Evolutionary conservation across 805 yeast genomes (phyloP).

Genomic region (Grigorovia yakushimaensis): DNA sequence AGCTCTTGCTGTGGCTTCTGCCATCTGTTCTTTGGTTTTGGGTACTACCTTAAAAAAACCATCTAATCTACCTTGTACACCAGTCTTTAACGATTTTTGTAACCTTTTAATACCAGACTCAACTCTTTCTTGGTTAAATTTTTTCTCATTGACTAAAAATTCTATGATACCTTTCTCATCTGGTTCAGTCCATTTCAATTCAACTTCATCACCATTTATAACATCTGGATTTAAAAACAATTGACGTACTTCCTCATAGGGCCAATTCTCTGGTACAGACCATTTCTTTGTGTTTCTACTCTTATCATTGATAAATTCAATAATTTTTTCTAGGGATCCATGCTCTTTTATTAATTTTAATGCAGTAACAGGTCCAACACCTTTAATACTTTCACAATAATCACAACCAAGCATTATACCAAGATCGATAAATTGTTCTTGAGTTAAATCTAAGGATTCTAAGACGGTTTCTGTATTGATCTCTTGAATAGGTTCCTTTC

Average conservation of each 20-base stretch:
- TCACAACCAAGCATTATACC: slow-evolving; percentile 95
- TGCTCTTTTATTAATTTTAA: slow-evolving; percentile 79
- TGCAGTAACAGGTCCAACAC: slow-evolving; percentile 95
- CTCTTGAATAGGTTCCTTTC: slow-evolving; percentile 87
- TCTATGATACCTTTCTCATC: slow-evolving; percentile 74
- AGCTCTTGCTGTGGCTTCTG: slow-evolving; percentile 26
- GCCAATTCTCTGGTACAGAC: slow-evolving; percentile 92
- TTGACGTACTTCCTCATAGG: slow-evolving; percentile 77
- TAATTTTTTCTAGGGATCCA: slow-evolving; percentile 67
- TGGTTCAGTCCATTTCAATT: slow-evolving; percentile 82
- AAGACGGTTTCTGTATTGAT: slow-evolving; percentile 57
- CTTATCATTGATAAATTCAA: slow-evolving; percentile 43
- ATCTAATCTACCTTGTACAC: slow-evolving; percentile 86
- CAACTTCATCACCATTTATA: slow-evolving; percentile 45
- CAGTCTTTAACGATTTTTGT: slow-evolving; percentile 71
- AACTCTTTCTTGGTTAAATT: slow-evolving; percentile 88
- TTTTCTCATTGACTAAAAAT: slow-evolving; percentile 77
- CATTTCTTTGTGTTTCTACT: slow-evolving; percentile 47
- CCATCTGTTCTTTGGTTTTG: slow-evolving; percentile 39
- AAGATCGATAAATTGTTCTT: slow-evolving; percentile 72
- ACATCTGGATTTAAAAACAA: slow-evolving; percentile 81
- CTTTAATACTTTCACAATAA: slow-evolving; percentile 89
- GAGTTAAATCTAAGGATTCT: slow-evolving; percentile 66
- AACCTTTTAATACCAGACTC: slow-evolving; percentile 78
- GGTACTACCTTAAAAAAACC: slow-evolving; percentile 74